These are phyloP conservation scores for Penicillium glabrum DNA, from an alignment of 2,329 filamentous ascomycete species.

Conservation along the genomic window DNA sequence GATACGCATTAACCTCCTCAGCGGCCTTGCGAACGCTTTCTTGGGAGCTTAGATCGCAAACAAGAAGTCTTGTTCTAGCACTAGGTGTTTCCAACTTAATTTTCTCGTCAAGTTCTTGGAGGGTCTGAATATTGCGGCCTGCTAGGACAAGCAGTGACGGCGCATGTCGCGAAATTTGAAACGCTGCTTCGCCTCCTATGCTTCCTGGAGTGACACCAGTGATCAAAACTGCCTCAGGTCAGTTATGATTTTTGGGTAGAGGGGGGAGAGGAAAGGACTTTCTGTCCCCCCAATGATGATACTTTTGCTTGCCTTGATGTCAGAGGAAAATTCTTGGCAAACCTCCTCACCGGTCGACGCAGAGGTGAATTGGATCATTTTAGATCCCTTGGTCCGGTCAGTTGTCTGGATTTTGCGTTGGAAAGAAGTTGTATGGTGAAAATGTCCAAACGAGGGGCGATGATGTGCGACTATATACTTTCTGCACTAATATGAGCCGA, in stretches of 20 bases:
- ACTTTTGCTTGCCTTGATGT: neutral
- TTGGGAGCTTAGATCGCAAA: neutral
- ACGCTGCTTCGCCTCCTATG: neutral
- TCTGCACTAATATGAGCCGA: no score
- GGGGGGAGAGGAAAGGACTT: no score
- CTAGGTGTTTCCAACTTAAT: neutral
- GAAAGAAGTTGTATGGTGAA: no score
- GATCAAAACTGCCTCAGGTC: neutral
- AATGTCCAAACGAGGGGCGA: no score
- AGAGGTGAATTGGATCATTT: no score
- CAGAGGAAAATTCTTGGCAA: neutral
- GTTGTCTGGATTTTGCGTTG: no score
- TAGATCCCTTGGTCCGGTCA: accelerated
- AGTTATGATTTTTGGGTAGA: neutral
- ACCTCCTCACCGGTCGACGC: neutral
- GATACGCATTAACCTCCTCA: neutral
- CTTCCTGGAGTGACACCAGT: neutral
- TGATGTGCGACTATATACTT: no score
- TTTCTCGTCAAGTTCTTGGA: neutral
- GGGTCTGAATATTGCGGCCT: neutral
- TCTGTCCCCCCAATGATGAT: neutral
- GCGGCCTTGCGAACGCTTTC: neutral
- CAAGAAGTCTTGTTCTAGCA: neutral
- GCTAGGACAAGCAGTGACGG: neutral
- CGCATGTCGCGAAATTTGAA: neutral